These are phyloP conservation scores for Phytophthora citrophthora DNA, from an alignment of 352 stramenopile genomes.

Conservation along the genomic window DNA sequence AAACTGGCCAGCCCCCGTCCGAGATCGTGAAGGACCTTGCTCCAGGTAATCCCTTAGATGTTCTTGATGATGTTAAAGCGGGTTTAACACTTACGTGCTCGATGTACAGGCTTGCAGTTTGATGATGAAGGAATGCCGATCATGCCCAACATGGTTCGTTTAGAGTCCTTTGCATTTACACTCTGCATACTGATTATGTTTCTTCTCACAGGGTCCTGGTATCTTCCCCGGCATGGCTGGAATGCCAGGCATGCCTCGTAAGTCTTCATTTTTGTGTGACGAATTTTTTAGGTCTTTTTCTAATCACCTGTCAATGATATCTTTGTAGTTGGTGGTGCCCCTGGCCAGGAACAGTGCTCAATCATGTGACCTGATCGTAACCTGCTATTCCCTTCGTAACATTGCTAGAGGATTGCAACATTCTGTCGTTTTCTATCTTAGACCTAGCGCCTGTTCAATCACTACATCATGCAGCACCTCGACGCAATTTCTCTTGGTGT, in stretches of 20 bases:
- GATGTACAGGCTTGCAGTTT: slow-evolving; percentile 89
- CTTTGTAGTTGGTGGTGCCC: slow-evolving; percentile 50
- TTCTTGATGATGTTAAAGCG: too few relatives aligned
- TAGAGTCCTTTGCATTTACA: neutral
- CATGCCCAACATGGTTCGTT: slow-evolving; percentile 92
- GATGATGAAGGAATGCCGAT: slow-evolving; percentile 97
- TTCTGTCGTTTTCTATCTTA: slow-evolving; percentile 19
- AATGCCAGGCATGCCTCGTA: slow-evolving; percentile 81
- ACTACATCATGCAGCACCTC: slow-evolving; percentile 37
- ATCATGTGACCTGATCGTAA: slow-evolving; percentile 57
- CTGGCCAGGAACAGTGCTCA: slow-evolving; percentile 76
- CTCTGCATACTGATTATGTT: neutral
- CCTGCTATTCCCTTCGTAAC: slow-evolving; percentile 26
- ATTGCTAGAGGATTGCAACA: slow-evolving; percentile 36
- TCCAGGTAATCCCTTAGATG: slow-evolving; percentile 56
- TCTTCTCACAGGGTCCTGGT: slow-evolving; percentile 51
- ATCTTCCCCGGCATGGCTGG: slow-evolving; percentile 88
- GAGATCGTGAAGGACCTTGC: slow-evolving; percentile 99
- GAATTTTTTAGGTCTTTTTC: neutral
- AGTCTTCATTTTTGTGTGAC: slow-evolving; percentile 19
- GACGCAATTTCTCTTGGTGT: slow-evolving; percentile 73
- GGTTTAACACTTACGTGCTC: neutral
- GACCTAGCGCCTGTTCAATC: slow-evolving; percentile 27
- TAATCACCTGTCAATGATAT: slow-evolving; percentile 9
- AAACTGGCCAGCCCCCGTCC: slow-evolving; percentile 94